These are phyloP conservation scores for Macrophomina phaseolina DNA, from an alignment of 2,329 filamentous ascomycete species.

Conservation along the genomic window DNA sequence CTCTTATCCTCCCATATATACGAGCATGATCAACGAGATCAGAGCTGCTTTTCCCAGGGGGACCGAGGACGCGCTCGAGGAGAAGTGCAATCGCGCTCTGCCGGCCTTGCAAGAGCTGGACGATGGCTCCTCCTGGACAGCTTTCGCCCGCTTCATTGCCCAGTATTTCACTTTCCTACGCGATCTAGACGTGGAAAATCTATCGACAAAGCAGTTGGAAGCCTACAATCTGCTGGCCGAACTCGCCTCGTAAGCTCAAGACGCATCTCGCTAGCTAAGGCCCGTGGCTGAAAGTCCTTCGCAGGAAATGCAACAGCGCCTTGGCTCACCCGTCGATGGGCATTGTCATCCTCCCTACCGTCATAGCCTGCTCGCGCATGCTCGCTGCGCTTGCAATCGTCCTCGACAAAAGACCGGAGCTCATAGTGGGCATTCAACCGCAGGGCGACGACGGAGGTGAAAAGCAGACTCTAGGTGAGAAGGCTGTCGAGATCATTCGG, in stretches of 20 bases:
- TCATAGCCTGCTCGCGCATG: slow-evolving; percentile 79
- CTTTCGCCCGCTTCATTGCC: slow-evolving; percentile 79
- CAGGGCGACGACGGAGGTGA: slow-evolving; percentile 60
- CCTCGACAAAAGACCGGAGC: slow-evolving; percentile 78
- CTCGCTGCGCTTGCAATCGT: slow-evolving; percentile 84
- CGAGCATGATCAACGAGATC: slow-evolving; percentile 70
- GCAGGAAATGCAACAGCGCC: slow-evolving; percentile 80
- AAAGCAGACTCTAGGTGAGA: slow-evolving; percentile 80
- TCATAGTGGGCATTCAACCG: slow-evolving; percentile 68
- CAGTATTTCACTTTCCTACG: slow-evolving; percentile 82
- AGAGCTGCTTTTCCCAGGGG: slow-evolving; percentile 61
- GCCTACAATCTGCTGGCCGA: slow-evolving; percentile 77
- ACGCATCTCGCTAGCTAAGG: background rate
- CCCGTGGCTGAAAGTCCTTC: slow-evolving; percentile 1
- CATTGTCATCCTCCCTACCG: slow-evolving; percentile 79
- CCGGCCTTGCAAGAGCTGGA: slow-evolving; percentile 52
- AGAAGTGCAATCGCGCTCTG: slow-evolving; percentile 67
- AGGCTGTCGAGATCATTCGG: slow-evolving; percentile 85
- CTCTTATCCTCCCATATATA: slow-evolving; percentile 69
- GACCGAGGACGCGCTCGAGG: slow-evolving; percentile 61
- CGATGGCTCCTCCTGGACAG: slow-evolving; percentile 74
- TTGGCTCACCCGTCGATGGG: slow-evolving; percentile 81
- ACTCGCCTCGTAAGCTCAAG: slow-evolving; percentile 72
- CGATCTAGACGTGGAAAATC: slow-evolving; percentile 77
- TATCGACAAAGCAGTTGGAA: slow-evolving; percentile 57